Conservation (phyloP, 2,329 filamentous ascomycete genomes). For the Penicillium griseofulvum region DNA sequence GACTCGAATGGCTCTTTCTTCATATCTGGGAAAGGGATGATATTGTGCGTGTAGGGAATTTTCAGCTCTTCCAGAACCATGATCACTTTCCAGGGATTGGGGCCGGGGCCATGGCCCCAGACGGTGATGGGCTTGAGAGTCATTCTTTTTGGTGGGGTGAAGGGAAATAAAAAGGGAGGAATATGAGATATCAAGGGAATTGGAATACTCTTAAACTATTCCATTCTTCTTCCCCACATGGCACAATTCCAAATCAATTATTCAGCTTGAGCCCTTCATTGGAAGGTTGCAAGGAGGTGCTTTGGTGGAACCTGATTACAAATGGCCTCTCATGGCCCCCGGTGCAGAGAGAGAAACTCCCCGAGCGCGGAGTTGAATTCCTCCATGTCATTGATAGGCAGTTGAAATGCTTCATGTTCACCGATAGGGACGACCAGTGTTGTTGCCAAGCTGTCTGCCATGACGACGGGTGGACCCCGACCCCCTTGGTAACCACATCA, state of each 20-base stretch:
- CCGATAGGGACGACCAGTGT: background rate
- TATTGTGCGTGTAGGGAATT: constrained; percentile 28
- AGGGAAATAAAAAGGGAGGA: too few relatives aligned
- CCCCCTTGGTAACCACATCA: too few relatives aligned
- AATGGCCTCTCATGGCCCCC: background rate
- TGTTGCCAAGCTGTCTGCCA: background rate
- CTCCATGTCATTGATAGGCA: background rate
- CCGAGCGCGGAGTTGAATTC: background rate
- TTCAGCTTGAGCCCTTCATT: background rate
- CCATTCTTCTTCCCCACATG: background rate
- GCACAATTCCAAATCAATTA: background rate
- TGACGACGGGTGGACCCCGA: background rate
- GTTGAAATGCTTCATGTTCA: background rate
- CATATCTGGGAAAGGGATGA: constrained; percentile 26
- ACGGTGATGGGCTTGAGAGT: constrained; percentile 22
- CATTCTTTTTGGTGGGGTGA: constrained; percentile 9
- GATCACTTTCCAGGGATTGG: constrained; percentile 35
- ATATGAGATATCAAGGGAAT: background rate
- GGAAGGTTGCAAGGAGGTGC: background rate
- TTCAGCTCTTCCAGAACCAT: constrained; percentile 34
- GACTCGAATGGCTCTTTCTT: constrained; percentile 29
- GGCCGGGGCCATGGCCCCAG: constrained; percentile 24
- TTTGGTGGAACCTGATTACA: background rate
- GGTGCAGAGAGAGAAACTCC: background rate
- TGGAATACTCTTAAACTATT: background rate